Conservation (phyloP, 495 filamentous ascomycete genomes). For the Penicillium mononematosum region DNA sequence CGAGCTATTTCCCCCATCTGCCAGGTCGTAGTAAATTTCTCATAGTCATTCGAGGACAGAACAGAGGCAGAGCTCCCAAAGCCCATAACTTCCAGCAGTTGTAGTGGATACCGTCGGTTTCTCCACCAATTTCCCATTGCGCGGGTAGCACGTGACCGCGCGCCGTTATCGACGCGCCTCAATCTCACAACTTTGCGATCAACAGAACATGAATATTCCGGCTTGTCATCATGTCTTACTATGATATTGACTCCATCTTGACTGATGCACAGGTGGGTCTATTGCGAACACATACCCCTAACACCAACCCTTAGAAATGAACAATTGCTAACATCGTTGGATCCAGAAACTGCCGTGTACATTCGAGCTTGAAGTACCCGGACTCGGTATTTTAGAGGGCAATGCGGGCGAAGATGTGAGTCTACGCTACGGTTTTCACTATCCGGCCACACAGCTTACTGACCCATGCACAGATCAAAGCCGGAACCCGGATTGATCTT, state of each 20-base stretch:
- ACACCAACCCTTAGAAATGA: not conserved
- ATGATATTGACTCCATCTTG: conserved; percentile 89
- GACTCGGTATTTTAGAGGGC: conserved; percentile 82
- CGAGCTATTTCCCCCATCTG: not conserved
- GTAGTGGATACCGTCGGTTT: not conserved
- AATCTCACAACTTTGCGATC: conserved; percentile 5
- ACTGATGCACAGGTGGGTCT: conserved; percentile 78
- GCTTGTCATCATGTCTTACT: conserved; percentile 66
- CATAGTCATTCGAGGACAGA: not conserved
- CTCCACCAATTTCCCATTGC: not conserved
- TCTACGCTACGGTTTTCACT: conserved; percentile 24
- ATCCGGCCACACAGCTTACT: conserved; percentile 9
- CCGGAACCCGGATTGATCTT: conserved; percentile 74
- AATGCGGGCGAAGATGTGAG: conserved; percentile 63
- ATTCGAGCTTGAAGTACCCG: conserved; percentile 83
- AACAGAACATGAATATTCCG: conserved; percentile 10
- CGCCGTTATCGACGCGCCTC: conserved; percentile 19
- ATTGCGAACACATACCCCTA: not conserved
- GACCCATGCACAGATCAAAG: conserved; percentile 58
- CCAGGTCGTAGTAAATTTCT: not conserved
- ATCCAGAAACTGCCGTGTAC: conserved; percentile 89
- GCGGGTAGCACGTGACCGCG: conserved; percentile 20
- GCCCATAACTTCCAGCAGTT: not conserved
- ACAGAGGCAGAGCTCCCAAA: not conserved
- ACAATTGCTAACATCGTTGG: conserved; percentile 18